phyloP scores from a whole-genome alignment of 305 asterid species.

The Fraxinus dipetala region DNA sequence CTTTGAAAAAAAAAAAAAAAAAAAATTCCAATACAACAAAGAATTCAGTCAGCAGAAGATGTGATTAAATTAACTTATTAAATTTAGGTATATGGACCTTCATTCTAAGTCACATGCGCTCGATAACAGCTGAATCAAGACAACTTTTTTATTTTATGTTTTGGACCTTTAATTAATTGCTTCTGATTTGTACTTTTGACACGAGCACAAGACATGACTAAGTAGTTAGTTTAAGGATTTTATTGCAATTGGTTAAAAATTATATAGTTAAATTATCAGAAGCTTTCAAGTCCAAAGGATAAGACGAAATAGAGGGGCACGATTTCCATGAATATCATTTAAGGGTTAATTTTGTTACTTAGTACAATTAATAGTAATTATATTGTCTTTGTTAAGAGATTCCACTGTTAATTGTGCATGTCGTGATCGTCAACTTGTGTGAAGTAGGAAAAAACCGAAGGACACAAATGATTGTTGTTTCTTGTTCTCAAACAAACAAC shows the following conservation, averaged over 20 bases:
- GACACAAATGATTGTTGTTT: constrained; percentile 26
- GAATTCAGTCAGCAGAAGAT: not conserved
- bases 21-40: not conserved
- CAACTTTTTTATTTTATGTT: not conserved
- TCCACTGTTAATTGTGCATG: constrained; percentile 12
- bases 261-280: not conserved
- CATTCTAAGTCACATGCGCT: not conserved
- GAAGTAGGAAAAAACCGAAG: not conserved
- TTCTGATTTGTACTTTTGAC: too few relatives aligned
- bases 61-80: too few relatives aligned
- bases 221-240: too few relatives aligned
- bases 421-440: constrained; percentile 28
- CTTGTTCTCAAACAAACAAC: not conserved
- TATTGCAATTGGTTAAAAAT: too few relatives aligned
- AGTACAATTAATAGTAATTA: too few relatives aligned
- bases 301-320: not conserved
- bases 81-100: too few relatives aligned
- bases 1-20: too few relatives aligned
- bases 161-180: not conserved
- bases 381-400: not conserved
- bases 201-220: too few relatives aligned
- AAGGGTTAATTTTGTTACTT: not conserved
- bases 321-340: not conserved
- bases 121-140: not conserved
- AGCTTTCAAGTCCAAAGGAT: not conserved